Percentiles rank a stretch among this genome's conserved stretches.
These are phyloP conservation scores for Candida germanica DNA, from an alignment of 805 yeast genomes.

Conservation along the genomic window DNA sequence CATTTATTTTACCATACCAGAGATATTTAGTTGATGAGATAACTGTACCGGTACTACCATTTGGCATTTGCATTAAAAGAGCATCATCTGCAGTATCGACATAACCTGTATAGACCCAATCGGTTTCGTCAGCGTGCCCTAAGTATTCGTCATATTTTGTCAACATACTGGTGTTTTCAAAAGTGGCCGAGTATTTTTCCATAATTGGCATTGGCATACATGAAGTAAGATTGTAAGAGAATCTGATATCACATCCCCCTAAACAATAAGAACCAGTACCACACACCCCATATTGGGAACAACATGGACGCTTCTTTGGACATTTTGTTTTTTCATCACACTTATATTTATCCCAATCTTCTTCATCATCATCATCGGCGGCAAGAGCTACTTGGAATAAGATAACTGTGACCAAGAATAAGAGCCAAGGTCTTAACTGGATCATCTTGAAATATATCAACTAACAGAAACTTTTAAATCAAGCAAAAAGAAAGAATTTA, in stretches of 20 bases:
- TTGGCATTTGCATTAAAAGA: conserved; percentile 72
- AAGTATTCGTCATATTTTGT: conserved; percentile 41
- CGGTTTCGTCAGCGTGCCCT: conserved; percentile 66
- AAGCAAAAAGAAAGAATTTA: too few species aligned
- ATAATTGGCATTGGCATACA: conserved; percentile 89
- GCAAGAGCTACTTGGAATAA: conserved; percentile 11
- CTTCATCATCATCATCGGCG: conserved; percentile 4
- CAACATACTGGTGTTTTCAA: conserved; percentile 29
- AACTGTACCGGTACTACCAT: conserved; percentile 71
- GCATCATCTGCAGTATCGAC: conserved; percentile 49
- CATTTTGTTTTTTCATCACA: conserved; percentile 60
- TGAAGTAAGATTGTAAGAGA: conserved; percentile 59
- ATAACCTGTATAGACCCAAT: conserved; percentile 71
- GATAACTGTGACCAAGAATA: conserved; percentile 5
- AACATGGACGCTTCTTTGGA: conserved; percentile 82
- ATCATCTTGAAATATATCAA: conserved; percentile 4
- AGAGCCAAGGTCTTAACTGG: conserved; percentile 2
- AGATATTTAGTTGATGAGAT: conserved; percentile 73
- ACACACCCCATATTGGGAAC: conserved; percentile 76
- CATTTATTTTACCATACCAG: conserved; percentile 84
- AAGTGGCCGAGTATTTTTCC: conserved; percentile 27
- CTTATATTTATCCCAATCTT: conserved; percentile 8
- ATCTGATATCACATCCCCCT: conserved; percentile 83
- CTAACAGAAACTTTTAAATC: too few species aligned
- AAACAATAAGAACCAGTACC: conserved; percentile 77